Conservation (phyloP, 106 monocot genomes). For the Dendrobium huoshanense region DNA sequence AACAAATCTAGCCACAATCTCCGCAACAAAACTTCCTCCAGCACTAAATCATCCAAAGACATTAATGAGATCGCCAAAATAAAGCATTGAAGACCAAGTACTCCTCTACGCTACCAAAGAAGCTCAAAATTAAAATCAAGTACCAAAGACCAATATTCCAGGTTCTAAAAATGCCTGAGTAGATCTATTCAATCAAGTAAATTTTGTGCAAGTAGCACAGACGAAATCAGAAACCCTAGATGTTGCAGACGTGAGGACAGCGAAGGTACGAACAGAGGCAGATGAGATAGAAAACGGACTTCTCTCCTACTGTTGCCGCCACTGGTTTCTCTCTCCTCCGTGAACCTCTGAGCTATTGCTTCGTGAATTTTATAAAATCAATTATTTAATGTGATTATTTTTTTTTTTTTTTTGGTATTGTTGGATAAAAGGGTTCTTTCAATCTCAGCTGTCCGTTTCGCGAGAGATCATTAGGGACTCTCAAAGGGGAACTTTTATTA, state of each 20-base stretch:
- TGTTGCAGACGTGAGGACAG: background rate
- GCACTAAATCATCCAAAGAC: background rate
- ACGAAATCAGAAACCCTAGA: background rate
- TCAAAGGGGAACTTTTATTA: no score
- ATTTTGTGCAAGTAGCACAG: background rate
- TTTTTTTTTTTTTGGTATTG: no score
- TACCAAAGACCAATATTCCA: background rate
- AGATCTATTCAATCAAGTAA: background rate
- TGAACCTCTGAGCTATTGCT: background rate
- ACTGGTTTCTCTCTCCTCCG: background rate
- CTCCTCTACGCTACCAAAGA: background rate
- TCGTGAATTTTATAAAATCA: background rate
- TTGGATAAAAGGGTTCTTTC: no score
- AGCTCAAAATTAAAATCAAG: background rate
- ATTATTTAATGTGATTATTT: no score
- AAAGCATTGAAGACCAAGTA: background rate
- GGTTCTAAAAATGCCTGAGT: background rate
- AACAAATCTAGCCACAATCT: slow-evolving; percentile 11
- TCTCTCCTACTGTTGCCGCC: slow-evolving; percentile 9
- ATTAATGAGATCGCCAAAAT: background rate
- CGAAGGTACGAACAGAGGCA: background rate
- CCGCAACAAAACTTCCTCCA: slow-evolving; percentile 2
- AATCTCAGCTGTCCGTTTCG: background rate
- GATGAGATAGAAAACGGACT: background rate
- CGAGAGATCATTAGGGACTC: no score